A percentile compares a stretch with the other conserved stretches of the same genome.
Conservation (phyloP, 2,329 filamentous ascomycete species). For the Fusarium scirpi region DNA sequence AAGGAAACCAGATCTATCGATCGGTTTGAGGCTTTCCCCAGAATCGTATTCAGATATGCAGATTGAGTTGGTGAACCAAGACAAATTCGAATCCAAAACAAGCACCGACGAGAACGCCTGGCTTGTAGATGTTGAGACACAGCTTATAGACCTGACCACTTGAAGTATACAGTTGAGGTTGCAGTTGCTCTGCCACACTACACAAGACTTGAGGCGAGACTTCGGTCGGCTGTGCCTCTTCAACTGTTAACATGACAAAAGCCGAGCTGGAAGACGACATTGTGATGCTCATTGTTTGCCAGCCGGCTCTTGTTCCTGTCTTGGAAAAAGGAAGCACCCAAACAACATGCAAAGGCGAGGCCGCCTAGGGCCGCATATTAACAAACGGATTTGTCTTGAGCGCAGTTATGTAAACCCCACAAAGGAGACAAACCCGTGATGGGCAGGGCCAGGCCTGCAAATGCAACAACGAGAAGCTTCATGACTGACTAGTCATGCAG, state of each 20-base stretch:
- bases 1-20: conserved; percentile 31
- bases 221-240: conserved; percentile 15
- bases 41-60: conserved; percentile 29
- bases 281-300: conserved; percentile 23
- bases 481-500: conserved; percentile 1
- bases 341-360: conserved; percentile 13
- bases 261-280: conserved; percentile 9
- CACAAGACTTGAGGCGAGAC: conserved; percentile 30
- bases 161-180: conserved; percentile 9
- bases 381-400: conserved; percentile 32
- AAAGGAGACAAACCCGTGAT: conserved; percentile 28
- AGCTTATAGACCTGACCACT: background rate
- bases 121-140: conserved; percentile 14
- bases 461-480: conserved; percentile 13
- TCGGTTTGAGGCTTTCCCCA: conserved; percentile 33
- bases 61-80: conserved; percentile 16
- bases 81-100: conserved; percentile 20
- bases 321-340: conserved; percentile 16
- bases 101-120: conserved; percentile 15
- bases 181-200: conserved; percentile 17
- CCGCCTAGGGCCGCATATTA: background rate
- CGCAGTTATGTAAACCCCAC: conserved; percentile 9
- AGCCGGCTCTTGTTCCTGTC: conserved; percentile 26
- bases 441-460: conserved; percentile 40
- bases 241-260: conserved; percentile 1